These are phyloP conservation scores for Cryptococcus amylolentus DNA, from an alignment of 1,284 basidiomycete genomes.

Conservation along the genomic window DNA sequence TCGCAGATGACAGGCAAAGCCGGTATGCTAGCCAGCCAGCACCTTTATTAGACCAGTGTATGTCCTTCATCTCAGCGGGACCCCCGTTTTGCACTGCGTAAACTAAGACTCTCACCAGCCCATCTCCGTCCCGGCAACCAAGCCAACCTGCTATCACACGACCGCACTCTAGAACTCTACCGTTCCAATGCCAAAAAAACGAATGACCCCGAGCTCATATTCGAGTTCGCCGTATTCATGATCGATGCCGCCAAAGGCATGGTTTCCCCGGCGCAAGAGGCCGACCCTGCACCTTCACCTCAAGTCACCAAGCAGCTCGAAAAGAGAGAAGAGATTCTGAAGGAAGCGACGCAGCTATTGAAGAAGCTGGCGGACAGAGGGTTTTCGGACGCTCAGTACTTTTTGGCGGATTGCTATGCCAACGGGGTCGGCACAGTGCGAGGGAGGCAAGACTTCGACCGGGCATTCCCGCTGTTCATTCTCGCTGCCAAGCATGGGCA, in stretches of 20 bases:
- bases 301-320: conserved; percentile 72
- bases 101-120: conserved; percentile 43
- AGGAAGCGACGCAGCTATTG: conserved; percentile 79
- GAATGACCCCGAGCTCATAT: conserved; percentile 94
- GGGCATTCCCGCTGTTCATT: conserved; percentile 92
- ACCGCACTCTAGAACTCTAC: conserved; percentile 93
- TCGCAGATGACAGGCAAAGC: conserved; percentile 17
- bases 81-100: neutral
- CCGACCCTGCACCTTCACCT: conserved; percentile 18
- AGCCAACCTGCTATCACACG: conserved; percentile 86
- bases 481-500: conserved; percentile 98
- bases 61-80: conserved; percentile 14
- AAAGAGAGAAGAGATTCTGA: conserved; percentile 79
- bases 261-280: conserved; percentile 27
- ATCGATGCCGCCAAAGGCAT: conserved; percentile 89
- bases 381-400: conserved; percentile 91
- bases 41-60: conserved; percentile 49
- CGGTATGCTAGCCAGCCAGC: conserved; percentile 32
- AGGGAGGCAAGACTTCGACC: conserved; percentile 90
- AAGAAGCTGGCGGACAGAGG: conserved; percentile 90
- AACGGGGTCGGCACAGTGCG: conserved; percentile 91
- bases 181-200: conserved; percentile 97
- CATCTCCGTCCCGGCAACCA: conserved; percentile 90
- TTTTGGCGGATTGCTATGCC: conserved; percentile 94
- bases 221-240: conserved; percentile 98